Base-by-base conservation (phyloP, 495 filamentous ascomycete species). In the Aspergillus cristatus region DNA sequence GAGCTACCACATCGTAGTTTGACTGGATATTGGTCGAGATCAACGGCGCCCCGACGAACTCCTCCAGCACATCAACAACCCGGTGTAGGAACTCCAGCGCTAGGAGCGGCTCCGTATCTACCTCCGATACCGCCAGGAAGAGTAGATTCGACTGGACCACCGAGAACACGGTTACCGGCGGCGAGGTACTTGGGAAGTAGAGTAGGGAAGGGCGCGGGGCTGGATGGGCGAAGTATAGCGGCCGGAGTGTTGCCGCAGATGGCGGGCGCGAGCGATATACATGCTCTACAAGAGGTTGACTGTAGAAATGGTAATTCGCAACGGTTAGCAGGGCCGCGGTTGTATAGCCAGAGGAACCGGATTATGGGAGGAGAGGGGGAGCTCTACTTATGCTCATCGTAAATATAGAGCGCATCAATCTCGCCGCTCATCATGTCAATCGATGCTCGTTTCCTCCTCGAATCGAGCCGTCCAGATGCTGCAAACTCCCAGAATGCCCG, bases 341-440 rank as follows among this genome's bases (percentile, higher is more conserved):
- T n/a, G n/a, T n/a, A n/a, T n/a, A n/a, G n/a, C n/a, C n/a, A n/a
- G n/a, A n/a, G n/a, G n/a, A n/a, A n/a, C n/a, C n/a, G n/a, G n/a
- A n/a, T n/a, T n/a, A n/a, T n/a, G n/a, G n/a, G 20, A 24, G 20
- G 20, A 24, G 12, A n/a, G 14, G n/a, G 29, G 49, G 20, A 24
- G 4, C 8, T 70, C 51, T 62, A 91, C 87, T 86, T 87, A 59
- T 84, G 74, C 65, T 94, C 86, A 71, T 96, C 86, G 59, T 81
- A 94, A 55, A 98, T 87, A 72, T 96, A 93, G 52, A 98, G 67
- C 50, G 91, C 91, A 72, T 95, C 89, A 52, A 98, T 82, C 57
- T 83, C 78, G 64, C 83, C 78, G 73, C 79, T 86, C 77, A 86
- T 86, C 43, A 44, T 67, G 48, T 32, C 46, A 47, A 45, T 48